Evolutionary conservation across 768 basidiomycete species (phyloP), one percentile per base, ranked within the genome.

Genomic region (Boletus tomentosulus): DNA sequence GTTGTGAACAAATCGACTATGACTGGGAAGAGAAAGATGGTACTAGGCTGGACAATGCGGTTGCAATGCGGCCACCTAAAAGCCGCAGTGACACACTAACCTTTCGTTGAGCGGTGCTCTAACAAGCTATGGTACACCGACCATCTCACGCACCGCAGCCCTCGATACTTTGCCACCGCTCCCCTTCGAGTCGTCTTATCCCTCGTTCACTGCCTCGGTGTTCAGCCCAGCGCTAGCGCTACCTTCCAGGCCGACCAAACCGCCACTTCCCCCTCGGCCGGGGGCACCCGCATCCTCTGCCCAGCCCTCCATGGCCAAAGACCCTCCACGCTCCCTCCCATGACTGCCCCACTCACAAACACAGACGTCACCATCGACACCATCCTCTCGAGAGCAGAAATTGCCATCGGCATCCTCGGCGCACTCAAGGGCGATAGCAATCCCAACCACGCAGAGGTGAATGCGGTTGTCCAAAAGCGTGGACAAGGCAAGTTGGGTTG

Each of bases 401-500:
- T 88, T 10, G 77, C 76, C 15, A 80, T 76, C 51, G 75, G 73
- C 3, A 74, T 89, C 48, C 77, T 79, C 54, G 75, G 73, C 33
- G 75, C 79, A 0, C 62, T 89, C 35, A 79, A 77, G 47, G 68
- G 65, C 4, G 86, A 89, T 0, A 85, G 83, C 3, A 59, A 67
- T 6, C 73, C 72, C 1, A 73, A 78, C 4, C 77, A 63, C 0
- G 60, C 78, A 46, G 73, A 73, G 25, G 72, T 96, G 12, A 78
- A 86, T 46, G 71, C 72, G 3, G 82, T 97, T 9, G 80, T 93
- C 0, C 79, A 76, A 50, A 74, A 74, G 0, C 92, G 93, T 60
- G 93, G 95, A 8, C 79, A 87, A 62, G 84, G 92, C 92, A 61
- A 55, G 87, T 67, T 16, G n/a, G 25, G 16, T 33, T 25, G 43